These are phyloP conservation scores for Globisporangium nodosum DNA, from an alignment of 352 stramenopile species.

Conservation along the genomic window DNA sequence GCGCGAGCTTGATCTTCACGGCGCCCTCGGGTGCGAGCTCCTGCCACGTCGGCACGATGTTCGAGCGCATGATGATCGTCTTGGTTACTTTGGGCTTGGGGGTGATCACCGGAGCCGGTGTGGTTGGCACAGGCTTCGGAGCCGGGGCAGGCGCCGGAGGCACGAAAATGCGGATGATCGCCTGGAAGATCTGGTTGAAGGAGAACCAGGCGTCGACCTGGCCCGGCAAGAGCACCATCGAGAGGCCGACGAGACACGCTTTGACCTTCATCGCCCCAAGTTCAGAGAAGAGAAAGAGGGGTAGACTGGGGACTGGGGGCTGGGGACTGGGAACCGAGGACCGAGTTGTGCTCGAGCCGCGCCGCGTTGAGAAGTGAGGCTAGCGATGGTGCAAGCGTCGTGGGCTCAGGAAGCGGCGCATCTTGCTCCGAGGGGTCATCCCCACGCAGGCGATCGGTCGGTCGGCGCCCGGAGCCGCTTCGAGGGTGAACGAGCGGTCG, in stretches of 20 bases:
- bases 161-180: constrained; percentile 1
- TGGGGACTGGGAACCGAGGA: neutral
- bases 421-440: neutral
- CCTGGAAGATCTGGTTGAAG: neutral
- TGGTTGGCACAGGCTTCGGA: neutral
- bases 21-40: constrained; percentile 4
- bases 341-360: neutral
- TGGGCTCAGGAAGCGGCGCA: neutral
- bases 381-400: too few species aligned
- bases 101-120: neutral
- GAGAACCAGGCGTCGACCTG: constrained; percentile 3
- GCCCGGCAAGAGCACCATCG: neutral
- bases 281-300: too few species aligned
- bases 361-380: neutral
- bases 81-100: constrained; percentile 1
- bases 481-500: too few species aligned
- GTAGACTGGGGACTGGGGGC: too few species aligned
- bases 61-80: constrained; percentile 5
- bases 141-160: neutral
- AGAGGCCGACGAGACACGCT: constrained; percentile 1
- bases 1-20: constrained; percentile 3
- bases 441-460: too few species aligned
- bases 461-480: too few species aligned
- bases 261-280: constrained; percentile 7
- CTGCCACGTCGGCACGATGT: constrained; percentile 4